Base-by-base conservation (phyloP, 352 stramenopile species). In the Peronospora destructor region DNA sequence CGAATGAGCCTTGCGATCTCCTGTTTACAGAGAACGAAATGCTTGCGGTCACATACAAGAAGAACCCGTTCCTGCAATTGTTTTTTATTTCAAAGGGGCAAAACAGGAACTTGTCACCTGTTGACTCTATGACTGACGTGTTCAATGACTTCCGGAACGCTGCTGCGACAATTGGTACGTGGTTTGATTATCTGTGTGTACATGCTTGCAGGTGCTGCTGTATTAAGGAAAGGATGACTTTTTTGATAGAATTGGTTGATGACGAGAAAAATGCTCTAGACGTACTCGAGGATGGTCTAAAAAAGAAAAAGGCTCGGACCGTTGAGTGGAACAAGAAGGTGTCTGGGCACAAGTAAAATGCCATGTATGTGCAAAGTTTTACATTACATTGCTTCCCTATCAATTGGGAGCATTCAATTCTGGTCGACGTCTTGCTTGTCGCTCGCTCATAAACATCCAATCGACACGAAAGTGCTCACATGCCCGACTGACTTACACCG, bases 241-340 rank as follows among this genome's bases (percentile, higher is more conserved):
- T 5, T 35, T 33, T 17, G 47, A 14, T n/a, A 85, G 76, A 77
- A 37, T 52, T 88, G 51, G 43, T 59, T 4, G 66, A 68, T 25
- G 68, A 66, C 7, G 65, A 76, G 34, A 70, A 75, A 10, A 65
- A 83, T 7, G 53, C 66, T 10, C 49, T 72, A 13, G 74, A 91
- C 23, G 66, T 76, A 30, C 68, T 85, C 6, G 75, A 91, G 30
- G 75, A 72, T 29, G 76, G 75, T 10, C 48, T 87, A 38, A 78
- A 84, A 59, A 91, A 91, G 75, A 91, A 91, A 56, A 91, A 89
- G 45, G 68, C 85, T 52, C 66, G 75, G 57, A 75, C 60, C 6
- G 65, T 46, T 47, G 59, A 72, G 49, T 71, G 65, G 65, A 74
- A 74, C 53, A 71, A 66, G 45, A 16, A 10, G 3, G 25, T 28